Evolutionary conservation across 352 stramenopile genomes (phyloP), one percentile per base, ranked within the genome.

Genomic region (Globisporangium alternatum): DNA sequence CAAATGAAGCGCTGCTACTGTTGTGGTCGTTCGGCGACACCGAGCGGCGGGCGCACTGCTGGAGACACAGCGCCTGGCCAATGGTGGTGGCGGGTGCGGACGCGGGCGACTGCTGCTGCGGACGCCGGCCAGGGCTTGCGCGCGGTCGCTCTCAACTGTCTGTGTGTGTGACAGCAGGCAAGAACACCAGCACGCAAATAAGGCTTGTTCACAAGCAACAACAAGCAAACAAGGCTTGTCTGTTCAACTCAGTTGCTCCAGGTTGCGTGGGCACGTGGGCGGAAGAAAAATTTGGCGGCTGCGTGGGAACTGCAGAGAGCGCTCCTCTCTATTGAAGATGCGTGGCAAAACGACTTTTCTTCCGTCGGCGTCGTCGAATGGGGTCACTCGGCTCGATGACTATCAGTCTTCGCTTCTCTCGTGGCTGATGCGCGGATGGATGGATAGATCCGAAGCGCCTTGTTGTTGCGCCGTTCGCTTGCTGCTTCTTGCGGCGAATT

Each of bases 61-160:
- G 77, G 52, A 86, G 72, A 58, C 77, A 86, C 59, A 82, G 75
- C 48, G 72, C 74, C 68, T 86, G 77, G 37, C 77, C 77, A 70
- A 86, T 86, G 64, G 62, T 86, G 64, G 62, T 86, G 75, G 64
- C 53, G 39, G n/a, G 4, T 41, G 43, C 37, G 28, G 57, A 65
- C 48, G 37, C 19, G 51, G 51, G 51, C 51, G 51, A 19, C 48
- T 33, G 21, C 47, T 53, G 17, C 37, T 25, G 52, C 51, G 28
- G 41, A 52, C n/a, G 52, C 41, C 51, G 51, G 43, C 19, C 28
- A 5, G 30, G 37, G 33, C 25, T 56, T 61, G 45, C 54, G 47
- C 44, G 33, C 62, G 28, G 37, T 39, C 25, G 55, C 33, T 55
- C 61, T 58, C 54, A 60, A 69, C 59, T 45, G 57, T 60, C 58